A percentile compares a stretch with the other conserved stretches of the same genome.
Conservation (phyloP, 495 filamentous ascomycete genomes). For the Jackrogersella multiformis region DNA sequence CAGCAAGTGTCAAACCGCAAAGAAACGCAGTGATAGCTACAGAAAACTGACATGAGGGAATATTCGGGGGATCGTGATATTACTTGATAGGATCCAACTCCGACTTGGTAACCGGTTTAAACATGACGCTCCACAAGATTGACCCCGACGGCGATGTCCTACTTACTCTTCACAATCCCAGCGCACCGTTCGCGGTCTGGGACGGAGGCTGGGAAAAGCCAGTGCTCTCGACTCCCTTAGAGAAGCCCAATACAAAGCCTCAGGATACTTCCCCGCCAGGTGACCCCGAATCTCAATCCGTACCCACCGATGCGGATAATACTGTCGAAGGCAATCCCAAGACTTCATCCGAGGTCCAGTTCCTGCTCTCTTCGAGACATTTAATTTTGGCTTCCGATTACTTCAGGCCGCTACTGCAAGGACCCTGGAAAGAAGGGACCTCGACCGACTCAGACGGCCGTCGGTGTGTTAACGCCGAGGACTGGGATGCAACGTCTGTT, state of each 20-base stretch:
- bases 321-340: neutral
- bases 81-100: neutral
- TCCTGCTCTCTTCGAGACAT: constrained; percentile 63
- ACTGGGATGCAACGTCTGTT: constrained; percentile 55
- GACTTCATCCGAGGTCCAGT: neutral
- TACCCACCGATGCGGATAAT: neutral
- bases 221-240: neutral
- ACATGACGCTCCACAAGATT: neutral
- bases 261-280: neutral
- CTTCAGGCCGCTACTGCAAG: constrained; percentile 52
- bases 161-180: constrained; percentile 23
- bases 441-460: constrained; percentile 50
- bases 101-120: neutral
- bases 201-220: neutral
- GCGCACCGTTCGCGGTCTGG: constrained; percentile 25
- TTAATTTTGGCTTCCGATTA: constrained; percentile 58
- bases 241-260: neutral
- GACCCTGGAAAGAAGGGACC: constrained; percentile 51
- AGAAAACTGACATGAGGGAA: too few relatives aligned
- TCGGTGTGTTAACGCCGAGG: constrained; percentile 52
- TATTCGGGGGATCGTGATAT: too few relatives aligned
- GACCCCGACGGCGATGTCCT: constrained; percentile 19
- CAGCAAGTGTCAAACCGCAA: too few relatives aligned
- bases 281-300: neutral
- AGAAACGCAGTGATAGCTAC: too few relatives aligned